Evolutionary conservation across 1,284 basidiomycete genomes (phyloP).

Genomic region (Chalciporus sp.): DNA sequence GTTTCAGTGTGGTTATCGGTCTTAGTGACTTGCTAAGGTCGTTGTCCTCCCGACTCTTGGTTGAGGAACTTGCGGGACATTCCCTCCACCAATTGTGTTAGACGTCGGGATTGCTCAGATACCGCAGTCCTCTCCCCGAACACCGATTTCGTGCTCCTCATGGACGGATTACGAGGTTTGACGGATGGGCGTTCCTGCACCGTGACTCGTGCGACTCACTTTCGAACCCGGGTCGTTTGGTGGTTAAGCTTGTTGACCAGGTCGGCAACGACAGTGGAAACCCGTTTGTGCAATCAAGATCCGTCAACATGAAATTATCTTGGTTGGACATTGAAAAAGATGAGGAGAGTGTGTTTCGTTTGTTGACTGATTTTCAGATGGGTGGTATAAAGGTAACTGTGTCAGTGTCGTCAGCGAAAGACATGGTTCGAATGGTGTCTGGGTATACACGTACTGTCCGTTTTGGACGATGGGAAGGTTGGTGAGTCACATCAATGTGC

Average conservation of each 20-base stretch:
- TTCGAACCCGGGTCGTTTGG: constrained; percentile 27
- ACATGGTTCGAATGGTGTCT: constrained; percentile 3
- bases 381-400: constrained; percentile 26
- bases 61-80: constrained; percentile 9
- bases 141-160: constrained; percentile 19
- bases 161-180: constrained; percentile 28
- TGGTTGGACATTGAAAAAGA: neutral
- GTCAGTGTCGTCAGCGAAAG: constrained; percentile 15
- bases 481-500: constrained; percentile 21
- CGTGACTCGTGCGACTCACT: constrained; percentile 24
- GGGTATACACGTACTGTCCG: neutral
- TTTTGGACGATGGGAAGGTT: constrained; percentile 1
- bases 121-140: constrained; percentile 17
- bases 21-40: constrained; percentile 31
- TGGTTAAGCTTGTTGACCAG: constrained; percentile 25
- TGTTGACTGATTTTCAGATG: constrained; percentile 1
- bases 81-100: neutral
- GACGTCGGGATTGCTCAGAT: neutral
- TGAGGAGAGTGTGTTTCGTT: too few species aligned
- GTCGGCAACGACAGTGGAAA: constrained; percentile 19
- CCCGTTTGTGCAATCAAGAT: constrained; percentile 27
- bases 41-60: neutral
- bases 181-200: neutral
- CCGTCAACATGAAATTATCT: neutral
- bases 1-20: constrained; percentile 40